Evolutionary conservation across 2,329 filamentous ascomycete genomes (phyloP), one percentile per base, ranked within the genome.

Genomic region (Fusarium sp.): DNA sequence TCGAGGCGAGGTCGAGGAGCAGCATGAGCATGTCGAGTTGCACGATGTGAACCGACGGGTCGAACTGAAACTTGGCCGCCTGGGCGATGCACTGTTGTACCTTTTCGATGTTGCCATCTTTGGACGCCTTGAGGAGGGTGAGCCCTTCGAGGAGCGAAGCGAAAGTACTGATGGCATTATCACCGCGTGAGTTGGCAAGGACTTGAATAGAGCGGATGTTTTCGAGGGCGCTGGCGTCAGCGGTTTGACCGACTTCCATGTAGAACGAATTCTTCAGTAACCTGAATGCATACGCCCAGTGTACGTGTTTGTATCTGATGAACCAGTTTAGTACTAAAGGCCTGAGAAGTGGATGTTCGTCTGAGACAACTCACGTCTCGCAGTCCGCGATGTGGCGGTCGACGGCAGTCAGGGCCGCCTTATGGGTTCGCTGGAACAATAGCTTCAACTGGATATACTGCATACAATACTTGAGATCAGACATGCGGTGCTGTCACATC

Each of bases 211-310:
- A 84, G 57, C 87, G 86, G n/a, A 94, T 81, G 69, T 93, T 91
- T 18, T 92, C 89, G 3, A 93, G 79, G 0, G 89, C 85, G 51
- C 87, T 83, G 1, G 84, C 82, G 63, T 94, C 92, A 11, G 87
- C 84, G 9, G 85, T 83, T 44, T 82, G 86, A 4, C 85, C 83
- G 50, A 85, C 83, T 70, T 91, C 86, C 54, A 93, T 80, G 64
- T 90, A 87, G 49, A 93, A 85, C 0, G 90, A 88, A 0, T 90
- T 87, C 69, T 92, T 91, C 13, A 94, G 80, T 49, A 95, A 88
- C 7, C 91, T 88, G 73, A 94, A 91, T 0, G 90, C 90, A 75
- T 94, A 95, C 14, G 90, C 84, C 92, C 92, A 95, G 54, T 89
- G 86, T 8, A 85, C 82, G 71, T 91, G 89, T 75, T 89, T 88